Evolutionary conservation across 2,329 filamentous ascomycete genomes (phyloP).

Genomic region (Gnomoniopsis smithogilvyi): DNA sequence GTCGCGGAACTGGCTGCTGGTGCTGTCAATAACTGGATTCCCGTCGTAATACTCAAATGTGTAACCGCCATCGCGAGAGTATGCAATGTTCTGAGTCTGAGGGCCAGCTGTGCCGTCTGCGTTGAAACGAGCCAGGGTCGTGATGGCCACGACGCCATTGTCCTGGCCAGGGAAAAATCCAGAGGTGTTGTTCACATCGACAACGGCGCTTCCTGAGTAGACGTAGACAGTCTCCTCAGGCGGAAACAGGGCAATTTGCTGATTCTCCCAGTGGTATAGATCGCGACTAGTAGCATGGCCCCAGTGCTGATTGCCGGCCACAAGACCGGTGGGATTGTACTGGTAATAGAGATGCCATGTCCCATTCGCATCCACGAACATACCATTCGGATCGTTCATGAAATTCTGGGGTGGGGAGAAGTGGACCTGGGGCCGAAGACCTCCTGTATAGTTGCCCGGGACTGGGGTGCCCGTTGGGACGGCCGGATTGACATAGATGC

Average conservation of each 20-base stretch:
- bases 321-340: conserved; percentile 27
- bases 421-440: conserved; percentile 50
- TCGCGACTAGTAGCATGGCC: conserved; percentile 62
- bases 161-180: conserved; percentile 58
- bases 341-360: conserved; percentile 66
- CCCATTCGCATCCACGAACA: conserved; percentile 55
- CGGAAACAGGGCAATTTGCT: conserved; percentile 58
- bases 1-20: conserved; percentile 58
- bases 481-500: conserved; percentile 26
- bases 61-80: conserved; percentile 59
- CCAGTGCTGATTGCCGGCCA: conserved; percentile 59
- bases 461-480: conserved; percentile 26
- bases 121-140: conserved; percentile 36
- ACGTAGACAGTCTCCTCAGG: conserved; percentile 40
- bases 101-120: conserved; percentile 33
- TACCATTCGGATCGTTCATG: conserved; percentile 64
- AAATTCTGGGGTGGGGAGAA: conserved; percentile 51
- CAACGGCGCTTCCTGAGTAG: conserved; percentile 54
- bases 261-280: conserved; percentile 62
- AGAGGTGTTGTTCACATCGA: conserved; percentile 62
- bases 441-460: conserved; percentile 26
- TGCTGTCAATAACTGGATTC: conserved; percentile 59
- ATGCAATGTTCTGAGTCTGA: conserved; percentile 59
- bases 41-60: conserved; percentile 56
- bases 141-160: conserved; percentile 55